Evolutionary conservation across 306 rosid species (phyloP), one percentile per base, ranked within the genome.

Genomic region (Cicer cuneatum): DNA sequence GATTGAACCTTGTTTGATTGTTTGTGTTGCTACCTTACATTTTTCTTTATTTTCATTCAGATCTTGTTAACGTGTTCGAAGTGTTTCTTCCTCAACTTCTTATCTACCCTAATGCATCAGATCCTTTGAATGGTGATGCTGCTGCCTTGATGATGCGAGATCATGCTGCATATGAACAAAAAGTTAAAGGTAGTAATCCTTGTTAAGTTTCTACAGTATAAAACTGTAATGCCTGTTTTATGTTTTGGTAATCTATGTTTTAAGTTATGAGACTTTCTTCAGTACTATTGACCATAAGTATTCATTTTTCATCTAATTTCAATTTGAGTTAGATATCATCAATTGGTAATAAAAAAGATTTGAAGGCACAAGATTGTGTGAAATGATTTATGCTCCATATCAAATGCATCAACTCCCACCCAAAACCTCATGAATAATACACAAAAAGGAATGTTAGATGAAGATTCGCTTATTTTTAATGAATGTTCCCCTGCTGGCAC

Each of bases 11-110:
- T 61, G 45, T 33, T 76, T 71, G 42, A 45, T 75, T 38, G 15
- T 7, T 75, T 46, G 53, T 77, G 60, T 29, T 74, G 52, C 53
- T 43, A 6, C 69, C 46, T 69, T 67, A 37, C 41, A 21, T 24
- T 57, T 70, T 75, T 42, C 54, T 72, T 43, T 52, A 45, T 74
- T 53, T 78, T 38, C 78, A 12, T 69, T 24, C 89, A 93, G 97
- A 92, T 87, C 96, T 93, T 80, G 89, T 89, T 61, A 92, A 89
- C 72, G 90, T 92, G 73, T 88, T 93, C 10, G 97, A 89, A 75
- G 90, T 86, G 79, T 93, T 93, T 84, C 93, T 93, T 84, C 97
- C 98, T 5, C 97, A 93, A 84, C 96, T 93, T 69, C 97, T 93
- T 68, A 79, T 91, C 72, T 93, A 93, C 78, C 98, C 98, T 69